These are phyloP conservation scores for Pestalotiopsis sp. DNA, from an alignment of 2,329 filamentous ascomycete species.

Conservation along the genomic window DNA sequence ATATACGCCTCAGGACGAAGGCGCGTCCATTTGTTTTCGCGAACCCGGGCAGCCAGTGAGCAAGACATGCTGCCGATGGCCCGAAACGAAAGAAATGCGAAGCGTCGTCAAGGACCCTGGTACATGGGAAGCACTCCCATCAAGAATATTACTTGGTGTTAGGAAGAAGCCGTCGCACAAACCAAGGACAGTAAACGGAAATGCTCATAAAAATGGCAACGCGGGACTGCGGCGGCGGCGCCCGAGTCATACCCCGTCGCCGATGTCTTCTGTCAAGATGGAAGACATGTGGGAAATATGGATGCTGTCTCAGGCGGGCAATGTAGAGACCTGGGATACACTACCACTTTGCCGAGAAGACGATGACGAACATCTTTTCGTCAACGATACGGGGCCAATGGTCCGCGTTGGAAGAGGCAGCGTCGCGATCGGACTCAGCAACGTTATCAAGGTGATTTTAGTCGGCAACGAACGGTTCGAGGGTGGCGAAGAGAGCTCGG, in stretches of 20 bases:
- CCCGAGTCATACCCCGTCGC: slow-evolving; percentile 12
- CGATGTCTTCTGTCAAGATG: not conserved
- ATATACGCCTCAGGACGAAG: slow-evolving; percentile 55
- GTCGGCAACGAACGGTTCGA: slow-evolving; percentile 67
- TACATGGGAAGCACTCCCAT: slow-evolving; percentile 61
- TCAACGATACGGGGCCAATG: slow-evolving; percentile 66
- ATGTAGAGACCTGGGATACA: slow-evolving; percentile 45
- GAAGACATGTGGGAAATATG: slow-evolving; percentile 54
- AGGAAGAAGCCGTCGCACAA: slow-evolving; percentile 41
- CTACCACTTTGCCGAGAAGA: slow-evolving; percentile 42
- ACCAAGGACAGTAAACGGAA: slow-evolving; percentile 18
- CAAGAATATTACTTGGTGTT: slow-evolving; percentile 64
- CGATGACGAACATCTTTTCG: slow-evolving; percentile 57
- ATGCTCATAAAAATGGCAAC: slow-evolving; percentile 16
- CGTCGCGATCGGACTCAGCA: slow-evolving; percentile 70
- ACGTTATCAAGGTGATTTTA: slow-evolving; percentile 70
- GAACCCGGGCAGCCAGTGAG: slow-evolving; percentile 39
- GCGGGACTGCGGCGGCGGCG: slow-evolving; percentile 31
- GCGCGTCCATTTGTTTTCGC: slow-evolving; percentile 58
- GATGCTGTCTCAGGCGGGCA: slow-evolving; percentile 48
- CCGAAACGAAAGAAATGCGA: slow-evolving; percentile 49
- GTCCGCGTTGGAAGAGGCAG: slow-evolving; percentile 62
- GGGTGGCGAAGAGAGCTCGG: slow-evolving; percentile 27
- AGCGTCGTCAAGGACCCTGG: slow-evolving; percentile 63
- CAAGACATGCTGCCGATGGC: slow-evolving; percentile 51